Percentiles rank a stretch among this genome's conserved stretches.
phyloP scores from a whole-genome alignment of 2,329 filamentous ascomycete species.

The Claviceps maximensis region DNA sequence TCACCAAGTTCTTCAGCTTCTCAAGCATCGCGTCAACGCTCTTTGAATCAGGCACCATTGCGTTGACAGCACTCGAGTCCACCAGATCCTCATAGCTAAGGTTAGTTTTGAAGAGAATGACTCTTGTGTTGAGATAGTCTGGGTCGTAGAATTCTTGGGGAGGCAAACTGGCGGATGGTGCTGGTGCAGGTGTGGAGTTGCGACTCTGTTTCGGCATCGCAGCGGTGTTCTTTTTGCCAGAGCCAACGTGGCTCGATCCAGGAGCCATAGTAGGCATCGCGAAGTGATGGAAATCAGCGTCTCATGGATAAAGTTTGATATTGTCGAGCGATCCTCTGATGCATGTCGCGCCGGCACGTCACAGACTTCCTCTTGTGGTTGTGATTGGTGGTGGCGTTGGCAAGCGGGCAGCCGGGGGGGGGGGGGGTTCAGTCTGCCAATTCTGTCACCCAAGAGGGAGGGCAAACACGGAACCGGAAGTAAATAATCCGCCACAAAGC shows the following conservation, averaged over 20 bases:
- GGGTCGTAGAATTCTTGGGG: conserved; percentile 43
- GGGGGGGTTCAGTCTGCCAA: no score
- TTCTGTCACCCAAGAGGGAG: background rate
- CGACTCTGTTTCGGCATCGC: conserved; percentile 58
- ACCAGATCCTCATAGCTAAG: conserved; percentile 57
- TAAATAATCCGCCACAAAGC: background rate
- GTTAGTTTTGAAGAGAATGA: conserved; percentile 40
- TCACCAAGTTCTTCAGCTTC: conserved; percentile 49
- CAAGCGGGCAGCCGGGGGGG: no score
- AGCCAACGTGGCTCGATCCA: conserved; percentile 45
- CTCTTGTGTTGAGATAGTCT: conserved; percentile 53
- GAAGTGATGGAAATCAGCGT: conserved; percentile 1
- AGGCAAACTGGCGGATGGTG: conserved; percentile 37
- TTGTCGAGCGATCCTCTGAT: conserved; percentile 4
- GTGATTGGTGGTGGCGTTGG: background rate
- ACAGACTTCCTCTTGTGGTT: background rate
- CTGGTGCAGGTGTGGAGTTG: conserved; percentile 55
- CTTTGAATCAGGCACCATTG: conserved; percentile 48
- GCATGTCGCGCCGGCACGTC: conserved; percentile 4
- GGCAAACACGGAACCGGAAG: background rate
- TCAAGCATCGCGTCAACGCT: conserved; percentile 50
- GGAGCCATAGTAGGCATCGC: conserved; percentile 36
- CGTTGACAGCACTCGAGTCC: conserved; percentile 44
- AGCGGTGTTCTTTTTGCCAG: conserved; percentile 49
- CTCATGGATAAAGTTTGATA: conserved; percentile 6